A percentile compares a stretch with the other conserved stretches of the same genome.
These are phyloP conservation scores for Plantago elongata DNA, from an alignment of 257 asterid genomes.

Conservation along the genomic window DNA sequence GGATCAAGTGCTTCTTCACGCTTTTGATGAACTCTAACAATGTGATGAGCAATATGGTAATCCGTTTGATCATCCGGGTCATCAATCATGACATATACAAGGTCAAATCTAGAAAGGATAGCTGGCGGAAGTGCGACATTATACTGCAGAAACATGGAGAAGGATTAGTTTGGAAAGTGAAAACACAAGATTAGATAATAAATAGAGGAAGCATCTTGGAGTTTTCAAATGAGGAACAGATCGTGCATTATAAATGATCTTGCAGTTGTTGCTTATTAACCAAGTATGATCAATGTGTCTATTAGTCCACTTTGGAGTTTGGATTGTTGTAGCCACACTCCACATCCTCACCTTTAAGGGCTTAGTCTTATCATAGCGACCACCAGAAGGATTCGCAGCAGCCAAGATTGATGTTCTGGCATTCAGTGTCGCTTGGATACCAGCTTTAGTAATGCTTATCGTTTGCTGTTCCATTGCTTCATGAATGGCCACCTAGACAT, in stretches of 20 bases:
- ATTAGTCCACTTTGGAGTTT: too few relatives aligned
- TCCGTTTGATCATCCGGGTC: constrained; percentile 96
- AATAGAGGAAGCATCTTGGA: too few relatives aligned
- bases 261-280: too few relatives aligned
- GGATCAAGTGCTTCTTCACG: constrained; percentile 80
- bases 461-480: constrained; percentile 99
- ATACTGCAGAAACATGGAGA: constrained; percentile 52
- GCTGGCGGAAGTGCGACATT: constrained; percentile 99
- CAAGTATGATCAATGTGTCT: too few relatives aligned
- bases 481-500: constrained; percentile 89
- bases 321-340: not conserved
- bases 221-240: too few relatives aligned
- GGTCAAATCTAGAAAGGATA: constrained; percentile 95
- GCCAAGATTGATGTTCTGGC: constrained; percentile 98
- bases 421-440: constrained; percentile 97
- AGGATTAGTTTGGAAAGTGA: constrained; percentile 17
- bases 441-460: constrained; percentile 98
- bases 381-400: constrained; percentile 99
- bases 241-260: too few relatives aligned
- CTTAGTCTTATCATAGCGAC: constrained; percentile 93
- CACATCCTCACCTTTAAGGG: constrained; percentile 72
- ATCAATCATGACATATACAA: constrained; percentile 96
- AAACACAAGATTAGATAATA: not conserved
- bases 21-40: constrained; percentile 91
- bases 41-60: constrained; percentile 89